Conservation (phyloP, 805 yeast species). For the Grigorovia transvaalensis region DNA sequence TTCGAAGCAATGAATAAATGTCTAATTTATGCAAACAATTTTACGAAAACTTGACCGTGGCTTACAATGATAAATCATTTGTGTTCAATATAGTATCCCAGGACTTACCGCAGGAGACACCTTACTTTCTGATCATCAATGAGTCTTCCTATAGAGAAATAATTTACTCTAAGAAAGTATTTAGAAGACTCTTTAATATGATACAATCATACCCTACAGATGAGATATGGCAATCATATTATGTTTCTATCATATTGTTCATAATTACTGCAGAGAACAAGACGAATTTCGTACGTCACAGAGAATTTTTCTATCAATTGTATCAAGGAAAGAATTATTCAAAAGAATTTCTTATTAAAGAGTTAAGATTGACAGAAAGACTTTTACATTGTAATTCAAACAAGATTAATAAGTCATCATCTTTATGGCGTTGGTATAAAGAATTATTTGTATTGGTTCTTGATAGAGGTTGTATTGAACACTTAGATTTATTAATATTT, state of each 20-base stretch:
- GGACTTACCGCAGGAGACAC: constrained; percentile 1
- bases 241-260: constrained; percentile 27
- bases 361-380: constrained; percentile 11
- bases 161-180: constrained; percentile 27
- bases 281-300: constrained; percentile 25
- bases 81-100: constrained; percentile 10
- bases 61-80: background rate
- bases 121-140: constrained; percentile 7
- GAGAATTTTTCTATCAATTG: constrained; percentile 13
- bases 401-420: constrained; percentile 31
- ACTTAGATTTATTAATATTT: constrained; percentile 3
- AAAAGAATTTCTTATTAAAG: constrained; percentile 10
- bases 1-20: background rate
- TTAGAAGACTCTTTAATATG: constrained; percentile 22
- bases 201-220: constrained; percentile 16
- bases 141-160: constrained; percentile 22
- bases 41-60: constrained; percentile 6
- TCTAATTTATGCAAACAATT: constrained; percentile 10
- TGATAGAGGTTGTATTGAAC: background rate
- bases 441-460: constrained; percentile 16
- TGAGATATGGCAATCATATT: constrained; percentile 7
- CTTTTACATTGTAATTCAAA: constrained; percentile 27
- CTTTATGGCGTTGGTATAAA: constrained; percentile 29
- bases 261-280: constrained; percentile 31
- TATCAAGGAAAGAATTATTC: background rate